Evolutionary conservation across 176 grass and related monocot species (phyloP).

Genomic region (Juncus effusus): DNA sequence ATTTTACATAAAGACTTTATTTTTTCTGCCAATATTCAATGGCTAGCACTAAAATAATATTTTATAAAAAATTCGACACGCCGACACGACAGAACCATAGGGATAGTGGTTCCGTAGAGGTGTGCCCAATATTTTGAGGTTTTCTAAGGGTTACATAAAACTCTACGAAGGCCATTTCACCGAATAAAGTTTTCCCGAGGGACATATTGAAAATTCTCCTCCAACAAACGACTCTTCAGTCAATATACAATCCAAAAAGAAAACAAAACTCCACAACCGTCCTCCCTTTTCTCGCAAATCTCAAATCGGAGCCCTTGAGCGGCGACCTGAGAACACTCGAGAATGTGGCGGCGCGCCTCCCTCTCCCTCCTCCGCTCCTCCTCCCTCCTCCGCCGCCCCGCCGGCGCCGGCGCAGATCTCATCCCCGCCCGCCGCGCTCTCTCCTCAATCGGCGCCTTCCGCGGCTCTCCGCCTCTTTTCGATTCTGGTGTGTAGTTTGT

Average conservation of each 20-base stretch:
- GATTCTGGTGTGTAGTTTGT: slow-evolving; percentile 40
- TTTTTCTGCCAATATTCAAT: no score
- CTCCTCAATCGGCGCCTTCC: slow-evolving; percentile 49
- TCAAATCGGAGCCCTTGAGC: slow-evolving; percentile 11
- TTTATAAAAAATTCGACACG: no score
- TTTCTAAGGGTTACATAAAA: no score
- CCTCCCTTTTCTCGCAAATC: slow-evolving; percentile 13
- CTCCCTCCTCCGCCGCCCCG: slow-evolving; percentile 1
- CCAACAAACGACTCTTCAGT: neutral
- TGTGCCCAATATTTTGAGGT: no score
- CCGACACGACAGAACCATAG: no score
- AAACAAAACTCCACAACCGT: neutral
- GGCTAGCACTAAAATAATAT: no score
- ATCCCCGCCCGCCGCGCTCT: slow-evolving; percentile 18
- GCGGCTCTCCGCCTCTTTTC: slow-evolving; percentile 52
- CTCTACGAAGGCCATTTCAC: no score
- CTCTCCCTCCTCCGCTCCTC: slow-evolving; percentile 39
- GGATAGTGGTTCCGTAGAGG: no score
- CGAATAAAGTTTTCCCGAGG: no score
- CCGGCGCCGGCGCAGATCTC: slow-evolving; percentile 15
- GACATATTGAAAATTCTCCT: no score
- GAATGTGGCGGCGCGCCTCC: slow-evolving; percentile 77
- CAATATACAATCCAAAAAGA: slow-evolving; percentile 22
- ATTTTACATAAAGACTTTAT: no score
- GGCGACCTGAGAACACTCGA: slow-evolving; percentile 47